phyloP scores from a whole-genome alignment of 805 yeast species.

The Lachancea meyersii region DNA sequence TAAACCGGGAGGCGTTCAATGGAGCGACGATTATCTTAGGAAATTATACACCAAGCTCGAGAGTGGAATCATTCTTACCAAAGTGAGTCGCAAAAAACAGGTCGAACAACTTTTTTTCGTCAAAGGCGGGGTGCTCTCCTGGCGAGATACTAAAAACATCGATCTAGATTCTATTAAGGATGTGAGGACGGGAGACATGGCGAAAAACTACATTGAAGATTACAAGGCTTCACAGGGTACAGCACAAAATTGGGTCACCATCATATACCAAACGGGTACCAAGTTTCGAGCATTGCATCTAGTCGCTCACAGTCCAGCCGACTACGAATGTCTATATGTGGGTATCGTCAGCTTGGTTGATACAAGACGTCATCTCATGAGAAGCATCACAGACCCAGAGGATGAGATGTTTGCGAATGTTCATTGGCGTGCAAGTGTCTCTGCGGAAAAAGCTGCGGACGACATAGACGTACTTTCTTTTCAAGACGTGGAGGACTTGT shows the following conservation, averaged over 20 bases:
- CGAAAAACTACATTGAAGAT: conserved; percentile 81
- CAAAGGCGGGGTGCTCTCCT: conserved; percentile 19
- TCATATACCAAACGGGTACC: conserved; percentile 58
- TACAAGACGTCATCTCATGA: conserved; percentile 56
- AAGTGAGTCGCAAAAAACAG: conserved; percentile 29
- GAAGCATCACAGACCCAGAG: conserved; percentile 54
- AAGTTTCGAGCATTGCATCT: conserved; percentile 76
- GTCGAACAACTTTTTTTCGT: conserved; percentile 21
- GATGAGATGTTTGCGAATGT: conserved; percentile 53
- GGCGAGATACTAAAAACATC: conserved; percentile 27
- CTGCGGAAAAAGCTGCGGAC: conserved; percentile 32
- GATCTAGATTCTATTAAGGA: conserved; percentile 32
- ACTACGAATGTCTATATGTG: conserved; percentile 48
- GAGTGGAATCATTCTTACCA: conserved; percentile 22
- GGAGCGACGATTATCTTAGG: not conserved
- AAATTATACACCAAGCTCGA: conserved; percentile 2
- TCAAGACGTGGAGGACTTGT: conserved; percentile 59
- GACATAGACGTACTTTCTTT: conserved; percentile 43
- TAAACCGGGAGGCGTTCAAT: not conserved
- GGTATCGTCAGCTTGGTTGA: conserved; percentile 51
- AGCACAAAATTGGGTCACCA: conserved; percentile 69
- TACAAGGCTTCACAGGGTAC: conserved; percentile 63
- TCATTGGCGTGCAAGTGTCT: conserved; percentile 53
- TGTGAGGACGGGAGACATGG: conserved; percentile 53
- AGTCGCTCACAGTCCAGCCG: conserved; percentile 50